Percentiles rank a stretch among this genome's conserved stretches.
Evolutionary conservation across 2,329 filamentous ascomycete genomes (phyloP).

Genomic region (Colletotrichum salicis): DNA sequence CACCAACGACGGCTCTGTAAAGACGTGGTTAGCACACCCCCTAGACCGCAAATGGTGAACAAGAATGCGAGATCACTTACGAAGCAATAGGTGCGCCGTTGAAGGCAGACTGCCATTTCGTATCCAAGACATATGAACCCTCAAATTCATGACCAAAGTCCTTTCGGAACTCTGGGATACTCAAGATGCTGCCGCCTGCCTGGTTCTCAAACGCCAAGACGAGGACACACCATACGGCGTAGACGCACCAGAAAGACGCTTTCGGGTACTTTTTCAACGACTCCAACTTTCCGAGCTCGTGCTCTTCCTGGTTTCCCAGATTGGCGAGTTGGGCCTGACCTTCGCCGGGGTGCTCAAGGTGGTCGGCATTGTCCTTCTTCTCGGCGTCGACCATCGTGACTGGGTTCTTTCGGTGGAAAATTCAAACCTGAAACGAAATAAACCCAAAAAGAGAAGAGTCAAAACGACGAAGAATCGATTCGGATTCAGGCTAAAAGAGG

Average conservation of each 20-base stretch:
- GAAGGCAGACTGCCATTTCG: slow-evolving; percentile 57
- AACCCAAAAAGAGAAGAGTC: neutral
- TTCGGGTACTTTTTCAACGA: slow-evolving; percentile 42
- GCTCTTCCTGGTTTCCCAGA: slow-evolving; percentile 42
- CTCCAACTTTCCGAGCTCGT: slow-evolving; percentile 37
- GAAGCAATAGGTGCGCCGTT: slow-evolving; percentile 53
- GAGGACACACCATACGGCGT: slow-evolving; percentile 51
- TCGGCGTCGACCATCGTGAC: slow-evolving; percentile 10
- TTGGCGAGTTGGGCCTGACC: slow-evolving; percentile 26
- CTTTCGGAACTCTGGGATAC: slow-evolving; percentile 56
- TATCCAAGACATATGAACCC: slow-evolving; percentile 50
- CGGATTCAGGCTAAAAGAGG: neutral
- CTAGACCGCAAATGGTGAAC: fast-evolving
- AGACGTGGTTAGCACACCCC: slow-evolving; percentile 5
- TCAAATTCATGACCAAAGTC: slow-evolving; percentile 53
- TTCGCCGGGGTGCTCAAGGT: slow-evolving; percentile 15
- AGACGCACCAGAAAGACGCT: slow-evolving; percentile 48
- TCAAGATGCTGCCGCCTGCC: slow-evolving; percentile 52
- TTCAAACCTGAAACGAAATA: neutral
- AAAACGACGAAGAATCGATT: neutral
- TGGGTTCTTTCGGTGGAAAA: neutral
- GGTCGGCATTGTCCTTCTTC: slow-evolving; percentile 12
- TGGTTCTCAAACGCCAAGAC: slow-evolving; percentile 55
- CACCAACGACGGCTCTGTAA: slow-evolving; percentile 40
- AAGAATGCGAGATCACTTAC: slow-evolving; percentile 33